Conservation (phyloP, 1,139 yeast species). For the Suhomyces bokatorum region DNA sequence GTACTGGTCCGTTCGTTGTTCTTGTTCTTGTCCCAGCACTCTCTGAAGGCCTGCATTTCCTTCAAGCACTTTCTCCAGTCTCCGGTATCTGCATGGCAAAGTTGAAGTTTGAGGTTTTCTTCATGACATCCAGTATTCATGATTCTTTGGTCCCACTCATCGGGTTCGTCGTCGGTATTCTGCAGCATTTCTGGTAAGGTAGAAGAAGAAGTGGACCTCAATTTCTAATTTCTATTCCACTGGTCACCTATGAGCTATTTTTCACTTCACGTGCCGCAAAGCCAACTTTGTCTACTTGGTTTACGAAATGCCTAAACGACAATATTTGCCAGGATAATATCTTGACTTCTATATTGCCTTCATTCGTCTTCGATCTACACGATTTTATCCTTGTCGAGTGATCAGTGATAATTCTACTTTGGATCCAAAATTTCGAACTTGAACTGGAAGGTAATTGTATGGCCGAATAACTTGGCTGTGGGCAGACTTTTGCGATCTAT, state of each 20-base stretch:
- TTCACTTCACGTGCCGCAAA: not conserved
- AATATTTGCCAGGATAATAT: no score
- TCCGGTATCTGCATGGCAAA: slow-evolving; percentile 78
- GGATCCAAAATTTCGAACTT: no score
- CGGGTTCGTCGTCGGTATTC: slow-evolving; percentile 54
- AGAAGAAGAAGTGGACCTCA: not conserved
- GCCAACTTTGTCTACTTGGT: no score
- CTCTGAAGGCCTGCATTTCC: slow-evolving; percentile 67
- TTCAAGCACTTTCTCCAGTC: slow-evolving; percentile 74
- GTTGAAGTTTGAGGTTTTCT: slow-evolving; percentile 63
- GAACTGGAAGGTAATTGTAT: no score
- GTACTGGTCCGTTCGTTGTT: slow-evolving; percentile 58
- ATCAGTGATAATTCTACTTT: no score
- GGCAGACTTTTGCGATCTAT: no score
- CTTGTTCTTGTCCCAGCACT: slow-evolving; percentile 64
- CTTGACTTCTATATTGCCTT: no score
- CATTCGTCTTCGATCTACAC: no score
- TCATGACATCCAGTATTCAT: slow-evolving; percentile 72
- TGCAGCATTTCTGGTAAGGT: not conserved
- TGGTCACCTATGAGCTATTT: not conserved
- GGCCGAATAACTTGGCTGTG: no score
- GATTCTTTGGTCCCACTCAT: slow-evolving; percentile 74
- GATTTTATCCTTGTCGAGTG: no score
- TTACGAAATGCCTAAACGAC: no score
- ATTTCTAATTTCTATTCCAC: not conserved